Base-by-base conservation (phyloP, 441 rosid genomes). In the Adansonia madagascariensis region DNA sequence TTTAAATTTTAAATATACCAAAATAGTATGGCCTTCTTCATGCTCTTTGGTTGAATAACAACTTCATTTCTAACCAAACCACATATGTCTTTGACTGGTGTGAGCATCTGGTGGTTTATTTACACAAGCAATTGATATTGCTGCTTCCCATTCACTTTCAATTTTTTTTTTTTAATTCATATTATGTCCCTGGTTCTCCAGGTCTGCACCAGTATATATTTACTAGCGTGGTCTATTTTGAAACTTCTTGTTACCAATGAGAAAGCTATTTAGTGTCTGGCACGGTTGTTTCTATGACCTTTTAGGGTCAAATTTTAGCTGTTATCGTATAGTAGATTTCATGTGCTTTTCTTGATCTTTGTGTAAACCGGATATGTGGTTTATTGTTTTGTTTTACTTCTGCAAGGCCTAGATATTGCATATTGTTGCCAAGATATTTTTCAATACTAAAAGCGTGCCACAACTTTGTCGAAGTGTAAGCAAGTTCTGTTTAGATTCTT, bases 1-100 rank as follows among this genome's bases (percentile, higher is more conserved):
- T 3, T 57, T 46, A 79, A 81, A 69, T 61, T 77, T 77, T 60
- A 73, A 66, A 31, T 43, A 68, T 75, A 77, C 44, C 59, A 61
- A 53, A 41, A 15, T 27, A 11, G 43, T 41, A 57, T 57, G 76
- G 41, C 47, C 55, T 31, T 68, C 18, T 12, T 43, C 76, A 57
- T 73, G 22, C 41, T 57, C 12, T 57, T 73, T 73, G 53, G 65
- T 56, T 56, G 75, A 31, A 71, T 53, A 53, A 18, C 50, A 17
- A 72, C 35, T 55, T 72, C 15, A 56, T 17, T 50, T 64, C 61
- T 53, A 50, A 64, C 44, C 39, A 11, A 27, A 7, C 52, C 6
- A 5, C 63, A 11, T 74, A 11, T 74, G 46, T 61, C 44, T 43
- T 27, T 56, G 50, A 55, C 8, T 43, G 49, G 10, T 62, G 8